Evolutionary conservation across 2,329 filamentous ascomycete species (phyloP), one percentile per base, ranked within the genome.

Genomic region (Bisporella sp.): DNA sequence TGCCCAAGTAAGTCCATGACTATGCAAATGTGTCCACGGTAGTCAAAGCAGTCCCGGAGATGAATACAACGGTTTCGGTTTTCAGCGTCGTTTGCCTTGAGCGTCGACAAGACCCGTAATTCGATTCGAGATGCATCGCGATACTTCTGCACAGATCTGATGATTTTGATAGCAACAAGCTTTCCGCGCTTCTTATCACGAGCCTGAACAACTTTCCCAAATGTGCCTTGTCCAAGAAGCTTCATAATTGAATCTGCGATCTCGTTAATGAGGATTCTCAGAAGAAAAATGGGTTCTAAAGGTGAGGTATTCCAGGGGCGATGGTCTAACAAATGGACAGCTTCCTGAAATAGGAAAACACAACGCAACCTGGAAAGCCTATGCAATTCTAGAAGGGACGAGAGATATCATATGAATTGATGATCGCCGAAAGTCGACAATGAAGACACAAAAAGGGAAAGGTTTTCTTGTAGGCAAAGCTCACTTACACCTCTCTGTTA

Each of bases 21-120:
- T 53, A 85, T 85, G 75, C 93, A 99, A 59, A 99, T 97, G 66
- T 99, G 93, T 51, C 95, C 93, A 45, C 91, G 82, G 72, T 89
- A 99, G 69, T 99, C 93, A 71, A 99, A 99, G 68, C 90, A 96
- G 63, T 99, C 93, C 40, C 91, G 82, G 40, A 99, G 75, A 67
- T 99, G 93, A 58, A 99, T 99, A 71, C 93, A 99, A 58, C 92
- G 86, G 68, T 99, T 97, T 52, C 90, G 82, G 68, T 99, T 97
- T 58, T 87, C 81, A 53, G 84, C 81, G 66, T 99, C 93, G 66
- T 97, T 97, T 41, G 87, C 87, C 58, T 91, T 87, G 44, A 99
- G 74, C 0, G 93, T 99, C 51, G 91, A 90, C 9, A 99, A 74
- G 4, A 99, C 93, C 54, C 93, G 82, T 35, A 99, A 75, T 67